These are phyloP conservation scores for Paraleonurus japonicus DNA, from an alignment of 257 asterid species.

Conservation along the genomic window DNA sequence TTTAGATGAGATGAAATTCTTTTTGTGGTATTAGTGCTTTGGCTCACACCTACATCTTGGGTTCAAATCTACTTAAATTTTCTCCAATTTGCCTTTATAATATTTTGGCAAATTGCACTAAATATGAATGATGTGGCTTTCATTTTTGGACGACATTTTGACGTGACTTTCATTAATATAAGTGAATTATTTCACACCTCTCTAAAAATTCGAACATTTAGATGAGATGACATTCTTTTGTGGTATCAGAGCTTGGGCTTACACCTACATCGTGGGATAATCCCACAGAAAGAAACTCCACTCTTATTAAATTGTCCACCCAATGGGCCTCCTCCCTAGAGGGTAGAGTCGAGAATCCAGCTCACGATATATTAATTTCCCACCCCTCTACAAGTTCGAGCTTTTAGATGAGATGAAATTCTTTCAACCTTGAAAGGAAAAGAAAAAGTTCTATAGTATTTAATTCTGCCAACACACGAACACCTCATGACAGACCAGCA, in stretches of 20 bases:
- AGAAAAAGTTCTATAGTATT: neutral
- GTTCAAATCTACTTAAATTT: no score
- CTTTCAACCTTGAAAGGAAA: neutral
- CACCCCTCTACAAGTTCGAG: neutral
- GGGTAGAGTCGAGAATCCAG: neutral
- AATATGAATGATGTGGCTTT: neutral
- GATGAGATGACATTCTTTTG: neutral
- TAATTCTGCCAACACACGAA: conserved; percentile 1
- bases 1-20: neutral
- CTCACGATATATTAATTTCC: neutral
- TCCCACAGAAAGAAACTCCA: neutral
- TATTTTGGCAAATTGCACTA: neutral
- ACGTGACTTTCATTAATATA: no score
- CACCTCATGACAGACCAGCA: neutral
- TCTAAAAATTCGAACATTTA: no score
- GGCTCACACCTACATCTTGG: no score
- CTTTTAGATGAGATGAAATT: neutral
- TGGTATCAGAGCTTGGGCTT: no score
- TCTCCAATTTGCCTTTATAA: neutral
- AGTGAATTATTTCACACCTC: neutral
- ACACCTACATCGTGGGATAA: no score
- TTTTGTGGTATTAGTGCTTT: no score
- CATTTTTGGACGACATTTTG: no score
- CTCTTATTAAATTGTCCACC: neutral
- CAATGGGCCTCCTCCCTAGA: neutral